phyloP scores from a whole-genome alignment of 1,139 yeast species.

The Zygoascus hellenicus region DNA sequence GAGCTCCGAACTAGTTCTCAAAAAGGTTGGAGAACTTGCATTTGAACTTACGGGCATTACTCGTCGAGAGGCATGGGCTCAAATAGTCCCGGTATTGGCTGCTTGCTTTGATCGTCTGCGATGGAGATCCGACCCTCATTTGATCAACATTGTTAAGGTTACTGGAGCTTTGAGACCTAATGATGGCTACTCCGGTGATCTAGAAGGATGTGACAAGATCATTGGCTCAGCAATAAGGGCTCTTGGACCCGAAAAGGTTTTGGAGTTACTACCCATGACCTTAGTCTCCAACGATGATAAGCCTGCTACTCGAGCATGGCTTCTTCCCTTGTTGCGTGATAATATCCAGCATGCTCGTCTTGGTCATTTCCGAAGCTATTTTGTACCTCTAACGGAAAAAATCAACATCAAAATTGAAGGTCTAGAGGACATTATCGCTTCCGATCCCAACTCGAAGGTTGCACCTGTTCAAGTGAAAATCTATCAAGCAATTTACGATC shows the following conservation, averaged over 20 bases:
- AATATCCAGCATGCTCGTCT: slow-evolving; percentile 69
- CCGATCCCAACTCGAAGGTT: slow-evolving; percentile 27
- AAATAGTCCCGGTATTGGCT: slow-evolving; percentile 64
- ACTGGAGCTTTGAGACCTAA: slow-evolving; percentile 89
- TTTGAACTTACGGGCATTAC: slow-evolving; percentile 63
- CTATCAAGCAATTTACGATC: slow-evolving; percentile 78
- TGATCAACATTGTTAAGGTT: slow-evolving; percentile 56
- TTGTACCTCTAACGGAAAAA: slow-evolving; percentile 62
- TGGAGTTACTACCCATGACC: slow-evolving; percentile 72
- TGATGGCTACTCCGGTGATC: slow-evolving; percentile 60
- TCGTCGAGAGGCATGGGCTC: slow-evolving; percentile 71
- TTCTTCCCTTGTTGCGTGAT: slow-evolving; percentile 88
- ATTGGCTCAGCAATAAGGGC: slow-evolving; percentile 72
- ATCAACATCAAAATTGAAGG: slow-evolving; percentile 46
- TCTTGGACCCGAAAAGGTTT: slow-evolving; percentile 81
- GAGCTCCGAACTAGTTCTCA: slow-evolving; percentile 51
- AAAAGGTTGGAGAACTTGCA: slow-evolving; percentile 43
- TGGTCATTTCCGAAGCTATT: slow-evolving; percentile 52
- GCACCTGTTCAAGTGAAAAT: slow-evolving; percentile 67
- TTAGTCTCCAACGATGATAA: slow-evolving; percentile 43
- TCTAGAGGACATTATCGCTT: slow-evolving; percentile 34
- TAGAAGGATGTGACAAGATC: slow-evolving; percentile 73
- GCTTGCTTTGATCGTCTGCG: slow-evolving; percentile 61
- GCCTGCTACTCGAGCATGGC: slow-evolving; percentile 84
- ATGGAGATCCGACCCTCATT: slow-evolving; percentile 65